phyloP scores from a whole-genome alignment of 1,139 yeast species.

The Kodamaea anthophila region DNA sequence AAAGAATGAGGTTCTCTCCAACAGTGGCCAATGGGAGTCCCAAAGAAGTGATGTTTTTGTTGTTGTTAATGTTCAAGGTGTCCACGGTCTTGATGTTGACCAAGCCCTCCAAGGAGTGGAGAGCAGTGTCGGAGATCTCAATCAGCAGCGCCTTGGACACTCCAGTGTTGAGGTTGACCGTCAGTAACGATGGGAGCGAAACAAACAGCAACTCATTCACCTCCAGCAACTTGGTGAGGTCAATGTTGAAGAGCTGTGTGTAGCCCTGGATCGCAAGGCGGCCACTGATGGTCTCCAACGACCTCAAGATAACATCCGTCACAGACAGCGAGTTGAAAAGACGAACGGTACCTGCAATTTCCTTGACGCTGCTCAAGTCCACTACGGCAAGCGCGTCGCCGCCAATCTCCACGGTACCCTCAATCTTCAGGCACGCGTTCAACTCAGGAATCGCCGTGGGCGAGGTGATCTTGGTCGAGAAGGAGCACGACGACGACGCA shows the following conservation, averaged over 20 bases:
- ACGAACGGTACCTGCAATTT: constrained; percentile 29
- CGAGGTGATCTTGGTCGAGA: constrained; percentile 35
- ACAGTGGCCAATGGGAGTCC: constrained; percentile 34
- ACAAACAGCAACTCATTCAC: constrained; percentile 30
- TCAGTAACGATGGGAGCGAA: constrained; percentile 40
- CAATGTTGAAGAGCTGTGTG: constrained; percentile 38
- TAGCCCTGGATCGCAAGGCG: constrained; percentile 31
- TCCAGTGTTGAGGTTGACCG: constrained; percentile 33
- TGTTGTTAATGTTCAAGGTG: constrained; percentile 38
- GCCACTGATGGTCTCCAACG: constrained; percentile 31
- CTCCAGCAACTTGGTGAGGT: constrained; percentile 28
- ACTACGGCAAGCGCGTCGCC: constrained; percentile 32
- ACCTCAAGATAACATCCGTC: constrained; percentile 27
- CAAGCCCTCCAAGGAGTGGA: constrained; percentile 33
- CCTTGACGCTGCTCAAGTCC: constrained; percentile 30
- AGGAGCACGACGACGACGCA: constrained; percentile 26
- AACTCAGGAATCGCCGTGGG: constrained; percentile 31
- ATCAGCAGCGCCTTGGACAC: constrained; percentile 29
- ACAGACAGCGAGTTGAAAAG: constrained; percentile 39
- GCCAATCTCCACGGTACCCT: constrained; percentile 34
- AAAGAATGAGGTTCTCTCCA: constrained; percentile 31
- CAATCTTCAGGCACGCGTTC: constrained; percentile 37
- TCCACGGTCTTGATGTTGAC: constrained; percentile 28
- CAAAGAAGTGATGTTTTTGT: constrained; percentile 36
- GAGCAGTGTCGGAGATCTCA: constrained; percentile 41